Conservation (phyloP, 495 filamentous ascomycete species). For the Mytilinidion resinicola region DNA sequence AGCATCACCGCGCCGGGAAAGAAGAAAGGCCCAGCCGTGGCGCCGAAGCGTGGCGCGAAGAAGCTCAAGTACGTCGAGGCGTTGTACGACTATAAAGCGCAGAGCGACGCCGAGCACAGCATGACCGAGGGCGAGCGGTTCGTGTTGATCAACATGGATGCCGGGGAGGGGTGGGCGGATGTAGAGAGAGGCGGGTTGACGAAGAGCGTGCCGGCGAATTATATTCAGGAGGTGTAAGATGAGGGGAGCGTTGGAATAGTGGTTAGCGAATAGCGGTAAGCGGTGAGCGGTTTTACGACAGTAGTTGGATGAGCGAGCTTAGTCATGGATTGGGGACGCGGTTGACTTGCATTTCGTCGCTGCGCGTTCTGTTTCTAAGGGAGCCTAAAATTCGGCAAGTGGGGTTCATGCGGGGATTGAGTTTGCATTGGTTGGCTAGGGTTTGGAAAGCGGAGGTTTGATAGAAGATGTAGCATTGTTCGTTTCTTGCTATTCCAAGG, state of each 20-base stretch:
- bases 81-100: constrained; percentile 82
- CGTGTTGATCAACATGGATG: constrained; percentile 74
- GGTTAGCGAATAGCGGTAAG: too few species aligned
- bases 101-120: constrained; percentile 77
- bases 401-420: too few species aligned
- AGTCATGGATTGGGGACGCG: too few species aligned
- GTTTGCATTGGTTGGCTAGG: too few species aligned
- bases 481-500: too few species aligned
- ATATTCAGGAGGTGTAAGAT: constrained; percentile 69
- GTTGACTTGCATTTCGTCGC: too few species aligned
- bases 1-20: constrained; percentile 42
- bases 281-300: too few species aligned
- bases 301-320: too few species aligned
- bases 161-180: constrained; percentile 93
- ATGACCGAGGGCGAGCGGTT: constrained; percentile 91
- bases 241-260: not conserved
- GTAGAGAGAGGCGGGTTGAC: constrained; percentile 85
- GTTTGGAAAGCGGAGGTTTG: too few species aligned
- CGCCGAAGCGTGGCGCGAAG: constrained; percentile 86
- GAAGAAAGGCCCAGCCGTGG: constrained; percentile 90
- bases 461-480: too few species aligned
- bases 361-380: too few species aligned
- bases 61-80: constrained; percentile 93
- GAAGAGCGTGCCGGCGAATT: constrained; percentile 92
- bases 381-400: too few species aligned